Evolutionary conservation across 768 basidiomycete species (phyloP).

Genomic region (Naganishia antarctica): DNA sequence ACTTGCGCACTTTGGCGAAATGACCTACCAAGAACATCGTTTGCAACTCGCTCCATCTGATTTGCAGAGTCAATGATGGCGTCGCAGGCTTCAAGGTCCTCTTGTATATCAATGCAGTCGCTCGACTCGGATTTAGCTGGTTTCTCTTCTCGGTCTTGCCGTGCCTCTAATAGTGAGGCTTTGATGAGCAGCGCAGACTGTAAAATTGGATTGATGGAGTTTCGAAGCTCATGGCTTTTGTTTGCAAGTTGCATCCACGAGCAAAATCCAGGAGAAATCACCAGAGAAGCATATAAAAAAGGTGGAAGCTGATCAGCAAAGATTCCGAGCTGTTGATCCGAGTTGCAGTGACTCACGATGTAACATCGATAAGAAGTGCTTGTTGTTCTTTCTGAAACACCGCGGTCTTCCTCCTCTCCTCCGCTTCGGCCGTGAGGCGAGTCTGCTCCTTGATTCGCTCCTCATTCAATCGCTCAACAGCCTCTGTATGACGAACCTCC

Average conservation of each 20-base stretch:
- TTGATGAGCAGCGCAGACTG: slow-evolving; percentile 23
- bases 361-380: slow-evolving; percentile 20
- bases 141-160: background rate
- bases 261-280: too few species aligned
- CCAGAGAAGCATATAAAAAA: too few species aligned
- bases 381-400: slow-evolving; percentile 26
- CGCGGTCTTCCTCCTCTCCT: slow-evolving; percentile 21
- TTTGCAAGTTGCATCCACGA: background rate
- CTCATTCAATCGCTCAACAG: slow-evolving; percentile 19
- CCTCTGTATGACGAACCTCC: slow-evolving; percentile 7
- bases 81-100: slow-evolving; percentile 29
- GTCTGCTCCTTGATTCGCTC: slow-evolving; percentile 5
- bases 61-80: slow-evolving; percentile 28
- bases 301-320: too few species aligned
- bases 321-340: too few species aligned
- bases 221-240: slow-evolving; percentile 21
- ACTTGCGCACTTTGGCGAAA: background rate
- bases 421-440: slow-evolving; percentile 14
- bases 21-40: slow-evolving; percentile 22
- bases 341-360: too few species aligned
- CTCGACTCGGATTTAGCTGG: background rate
- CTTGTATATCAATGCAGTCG: slow-evolving; percentile 14
- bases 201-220: slow-evolving; percentile 25
- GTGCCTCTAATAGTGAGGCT: slow-evolving; percentile 12
- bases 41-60: slow-evolving; percentile 26